Evolutionary conservation across 768 basidiomycete genomes (phyloP).

Genomic region (Termitomyces sp.): DNA sequence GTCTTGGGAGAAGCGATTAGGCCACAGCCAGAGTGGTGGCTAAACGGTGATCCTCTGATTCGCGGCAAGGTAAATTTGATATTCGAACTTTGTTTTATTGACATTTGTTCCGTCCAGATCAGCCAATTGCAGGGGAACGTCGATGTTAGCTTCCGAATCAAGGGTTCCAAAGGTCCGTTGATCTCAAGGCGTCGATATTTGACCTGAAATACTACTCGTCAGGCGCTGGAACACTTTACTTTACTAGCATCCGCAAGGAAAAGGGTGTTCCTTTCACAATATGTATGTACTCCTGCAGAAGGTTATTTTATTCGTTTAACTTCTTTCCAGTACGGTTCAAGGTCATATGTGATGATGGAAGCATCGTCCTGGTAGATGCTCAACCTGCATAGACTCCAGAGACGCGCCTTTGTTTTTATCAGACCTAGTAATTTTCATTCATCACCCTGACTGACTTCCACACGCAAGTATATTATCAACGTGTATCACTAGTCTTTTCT

Average conservation of each 20-base stretch:
- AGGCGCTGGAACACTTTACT: constrained; percentile 77
- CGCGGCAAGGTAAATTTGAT: constrained; percentile 51
- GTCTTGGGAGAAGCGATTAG: constrained; percentile 62
- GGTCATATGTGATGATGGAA: constrained; percentile 60
- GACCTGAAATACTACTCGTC: not conserved
- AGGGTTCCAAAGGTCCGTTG: constrained; percentile 57
- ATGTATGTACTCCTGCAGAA: constrained; percentile 34
- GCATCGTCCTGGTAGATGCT: constrained; percentile 36
- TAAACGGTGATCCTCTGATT: constrained; percentile 73
- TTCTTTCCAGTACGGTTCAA: constrained; percentile 52
- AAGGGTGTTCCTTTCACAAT: constrained; percentile 69
- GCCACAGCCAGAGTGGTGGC: constrained; percentile 63
- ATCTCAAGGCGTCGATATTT: not conserved
- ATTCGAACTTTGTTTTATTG: not conserved
- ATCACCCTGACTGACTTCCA: not conserved
- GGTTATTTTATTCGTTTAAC: constrained; percentile 1
- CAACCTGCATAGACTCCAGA: constrained; percentile 16
- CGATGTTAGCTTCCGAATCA: constrained; percentile 71
- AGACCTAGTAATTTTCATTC: not conserved
- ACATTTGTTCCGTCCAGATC: constrained; percentile 35
- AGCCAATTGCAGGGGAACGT: constrained; percentile 72
- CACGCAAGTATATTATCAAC: not conserved
- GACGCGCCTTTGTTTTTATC: not conserved
- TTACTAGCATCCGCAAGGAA: constrained; percentile 74
- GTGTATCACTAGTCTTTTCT: not conserved